phyloP scores from a whole-genome alignment of 129 eudicot species.

The Lactuca sativa region DNA sequence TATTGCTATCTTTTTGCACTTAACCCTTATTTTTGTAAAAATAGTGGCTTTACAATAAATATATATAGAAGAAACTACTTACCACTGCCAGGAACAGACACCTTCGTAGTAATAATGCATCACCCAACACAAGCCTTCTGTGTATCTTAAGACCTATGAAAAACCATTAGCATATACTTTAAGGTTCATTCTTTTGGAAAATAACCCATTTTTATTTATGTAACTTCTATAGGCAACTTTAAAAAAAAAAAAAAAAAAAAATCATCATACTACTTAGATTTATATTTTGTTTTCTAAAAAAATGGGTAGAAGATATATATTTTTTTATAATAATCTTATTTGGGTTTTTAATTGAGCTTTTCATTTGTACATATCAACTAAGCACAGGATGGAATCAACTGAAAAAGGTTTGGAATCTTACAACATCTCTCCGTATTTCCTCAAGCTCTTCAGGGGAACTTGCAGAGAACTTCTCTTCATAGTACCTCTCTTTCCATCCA shows the following conservation, averaged over 20 bases:
- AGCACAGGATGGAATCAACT: too few relatives aligned
- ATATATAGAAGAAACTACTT: constrained; percentile 18
- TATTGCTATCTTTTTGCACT: too few relatives aligned
- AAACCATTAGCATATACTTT: neutral
- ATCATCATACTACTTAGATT: neutral
- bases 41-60: constrained; percentile 8
- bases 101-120: constrained; percentile 99
- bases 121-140: constrained; percentile 98
- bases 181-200: neutral
- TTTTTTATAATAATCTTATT: neutral
- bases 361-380: too few relatives aligned
- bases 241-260: too few relatives aligned
- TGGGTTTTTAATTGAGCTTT: neutral
- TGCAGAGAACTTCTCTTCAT: constrained; percentile 90
- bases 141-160: constrained; percentile 67
- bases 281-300: too few relatives aligned
- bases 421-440: constrained; percentile 75
- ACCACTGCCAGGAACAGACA: constrained; percentile 99
- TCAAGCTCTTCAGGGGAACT: constrained; percentile 77
- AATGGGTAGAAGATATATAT: too few relatives aligned
- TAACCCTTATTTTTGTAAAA: neutral
- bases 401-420: constrained; percentile 44
- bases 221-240: too few relatives aligned
- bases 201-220: neutral
- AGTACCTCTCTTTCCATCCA: constrained; percentile 98